Base-by-base conservation (phyloP, 1,284 basidiomycete genomes). In the Leccinum pachyderme region DNA sequence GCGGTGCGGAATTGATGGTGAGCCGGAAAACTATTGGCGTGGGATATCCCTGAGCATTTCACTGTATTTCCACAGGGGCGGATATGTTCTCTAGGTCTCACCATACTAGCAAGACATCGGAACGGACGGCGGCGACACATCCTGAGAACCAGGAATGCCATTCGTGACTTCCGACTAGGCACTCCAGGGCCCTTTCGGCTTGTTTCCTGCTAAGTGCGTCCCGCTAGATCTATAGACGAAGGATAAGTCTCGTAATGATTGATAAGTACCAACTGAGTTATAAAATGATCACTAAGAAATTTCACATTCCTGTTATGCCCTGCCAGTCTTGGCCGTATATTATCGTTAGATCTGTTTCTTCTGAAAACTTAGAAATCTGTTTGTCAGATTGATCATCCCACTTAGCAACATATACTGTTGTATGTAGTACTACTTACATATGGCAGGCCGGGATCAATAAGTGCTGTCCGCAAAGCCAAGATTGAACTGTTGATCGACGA, bases 1-100 rank as follows among this genome's bases (percentile, higher is more conserved):
- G 49, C 62, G 78, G 76, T 3, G 64, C 67, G 2, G 72, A 77
- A 64, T 78, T 8, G 76, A 78, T 55, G 76, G 74, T 77, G 47
- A 57, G 68, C 7, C 3, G 6, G 24, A 35, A 53, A 27, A 18
- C 25, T 13, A 39, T 39, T 22, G 37, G 18, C 22, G 37, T 39
- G 37, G 37, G 37, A 37, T 37, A 37, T 37, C 18, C 18, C 15
- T 37, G 35, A 37, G 18, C 37, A 18, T 18, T 18, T 18, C 18
- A 18, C 18, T 18, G 37, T 18, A 18, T 39, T 18, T 39, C 37
- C 12, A 28, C 51, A 69, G 66, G 68, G 66, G 66, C 11, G 64
- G 57, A 25, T 56, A 60, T n/a, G 48, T 66, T 27, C 68, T 68
- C 35, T 67, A 54, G 56, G 18, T 27, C 28, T 22, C 15, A 13